Evolutionary conservation across 2,329 filamentous ascomycete species (phyloP).

Genomic region (Metarhizium guizhouense): DNA sequence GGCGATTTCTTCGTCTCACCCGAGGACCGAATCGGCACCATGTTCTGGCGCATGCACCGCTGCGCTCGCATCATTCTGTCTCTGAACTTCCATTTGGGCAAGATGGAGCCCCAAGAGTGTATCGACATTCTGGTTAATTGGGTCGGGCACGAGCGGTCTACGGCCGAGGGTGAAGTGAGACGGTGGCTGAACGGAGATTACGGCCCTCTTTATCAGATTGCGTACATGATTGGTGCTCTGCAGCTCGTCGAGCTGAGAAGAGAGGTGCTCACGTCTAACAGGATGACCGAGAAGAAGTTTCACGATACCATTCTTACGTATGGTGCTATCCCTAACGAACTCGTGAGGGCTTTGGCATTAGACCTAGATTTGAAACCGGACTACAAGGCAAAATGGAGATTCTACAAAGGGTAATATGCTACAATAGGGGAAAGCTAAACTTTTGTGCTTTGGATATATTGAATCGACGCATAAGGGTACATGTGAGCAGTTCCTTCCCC

Average conservation of each 20-base stretch:
- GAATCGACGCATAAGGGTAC: too few species aligned
- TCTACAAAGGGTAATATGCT: constrained; percentile 23
- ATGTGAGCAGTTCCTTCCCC: too few species aligned
- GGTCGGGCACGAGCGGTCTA: constrained; percentile 50
- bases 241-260: constrained; percentile 42
- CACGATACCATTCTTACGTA: constrained; percentile 43
- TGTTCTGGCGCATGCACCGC: constrained; percentile 54
- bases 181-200: constrained; percentile 48
- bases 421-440: background rate
- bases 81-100: constrained; percentile 46
- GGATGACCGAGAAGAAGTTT: constrained; percentile 42
- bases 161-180: constrained; percentile 51
- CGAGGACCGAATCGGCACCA: constrained; percentile 44
- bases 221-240: constrained; percentile 50
- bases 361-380: constrained; percentile 30
- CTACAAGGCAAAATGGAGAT: constrained; percentile 40
- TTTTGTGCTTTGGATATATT: too few species aligned
- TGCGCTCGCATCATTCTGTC: constrained; percentile 51
- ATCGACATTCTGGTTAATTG: constrained; percentile 46
- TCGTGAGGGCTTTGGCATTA: constrained; percentile 39
- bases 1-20: constrained; percentile 40
- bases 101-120: constrained; percentile 43
- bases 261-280: constrained; percentile 31
- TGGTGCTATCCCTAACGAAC: constrained; percentile 46
- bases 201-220: constrained; percentile 48